phyloP scores from a whole-genome alignment of 345 rosid genomes.

The Syzygium grande region DNA sequence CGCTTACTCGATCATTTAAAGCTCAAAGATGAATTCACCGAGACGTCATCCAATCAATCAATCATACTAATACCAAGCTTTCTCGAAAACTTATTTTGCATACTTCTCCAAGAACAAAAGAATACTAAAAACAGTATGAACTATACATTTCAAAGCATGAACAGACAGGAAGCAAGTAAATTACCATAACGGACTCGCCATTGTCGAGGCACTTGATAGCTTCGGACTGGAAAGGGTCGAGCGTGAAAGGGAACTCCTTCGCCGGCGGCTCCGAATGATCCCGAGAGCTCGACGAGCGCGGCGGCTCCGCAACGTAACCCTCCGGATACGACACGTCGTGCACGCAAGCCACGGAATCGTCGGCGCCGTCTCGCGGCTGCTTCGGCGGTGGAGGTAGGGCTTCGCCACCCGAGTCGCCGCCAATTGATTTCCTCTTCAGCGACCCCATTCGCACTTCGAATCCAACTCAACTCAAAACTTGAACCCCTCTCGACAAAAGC shows the following conservation, averaged over 20 bases:
- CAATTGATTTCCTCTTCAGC: constrained; percentile 50
- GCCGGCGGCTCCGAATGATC: constrained; percentile 40
- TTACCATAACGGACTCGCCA: constrained; percentile 90
- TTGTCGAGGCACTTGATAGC: constrained; percentile 85
- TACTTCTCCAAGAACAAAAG: background rate
- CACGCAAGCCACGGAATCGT: constrained; percentile 45
- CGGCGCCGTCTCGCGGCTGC: constrained; percentile 29
- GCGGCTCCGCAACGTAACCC: constrained; percentile 21
- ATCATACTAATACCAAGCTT: background rate
- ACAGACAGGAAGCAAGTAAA: background rate
- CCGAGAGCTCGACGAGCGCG: constrained; percentile 11
- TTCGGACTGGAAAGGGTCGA: constrained; percentile 93
- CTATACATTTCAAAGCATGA: background rate
- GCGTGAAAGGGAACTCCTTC: constrained; percentile 84
- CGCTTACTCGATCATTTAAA: background rate
- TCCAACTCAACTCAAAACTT: background rate
- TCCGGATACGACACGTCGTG: constrained; percentile 90
- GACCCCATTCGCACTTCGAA: constrained; percentile 30
- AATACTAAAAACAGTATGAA: background rate
- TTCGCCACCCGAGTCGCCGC: constrained; percentile 24
- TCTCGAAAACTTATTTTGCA: background rate
- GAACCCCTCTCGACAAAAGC: background rate
- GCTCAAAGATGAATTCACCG: background rate
- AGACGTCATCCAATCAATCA: background rate
- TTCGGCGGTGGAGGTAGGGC: constrained; percentile 34